Conservation (phyloP, 352 stramenopile species). For the Phytophthora sp. region DNA sequence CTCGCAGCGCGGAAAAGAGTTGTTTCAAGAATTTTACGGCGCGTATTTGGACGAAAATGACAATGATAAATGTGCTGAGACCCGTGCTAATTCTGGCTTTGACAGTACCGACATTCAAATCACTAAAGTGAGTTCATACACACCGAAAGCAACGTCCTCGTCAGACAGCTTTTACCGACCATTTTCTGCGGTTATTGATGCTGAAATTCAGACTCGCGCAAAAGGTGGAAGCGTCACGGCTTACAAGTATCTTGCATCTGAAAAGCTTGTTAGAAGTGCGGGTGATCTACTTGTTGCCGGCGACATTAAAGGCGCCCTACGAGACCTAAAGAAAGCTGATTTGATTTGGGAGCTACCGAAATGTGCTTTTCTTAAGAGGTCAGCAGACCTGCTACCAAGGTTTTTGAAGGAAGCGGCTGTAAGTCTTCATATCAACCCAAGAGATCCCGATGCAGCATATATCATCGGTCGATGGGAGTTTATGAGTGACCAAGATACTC, state of each 20-base stretch:
- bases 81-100: not conserved
- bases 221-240: constrained; percentile 28
- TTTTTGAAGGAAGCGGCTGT: constrained; percentile 28
- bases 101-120: constrained; percentile 9
- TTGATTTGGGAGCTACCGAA: constrained; percentile 34
- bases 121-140: constrained; percentile 20
- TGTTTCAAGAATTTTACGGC: constrained; percentile 28
- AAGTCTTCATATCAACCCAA: constrained; percentile 29
- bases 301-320: constrained; percentile 25
- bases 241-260: constrained; percentile 33
- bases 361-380: constrained; percentile 1
- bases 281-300: constrained; percentile 16
- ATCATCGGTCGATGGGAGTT: constrained; percentile 39
- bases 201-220: constrained; percentile 29
- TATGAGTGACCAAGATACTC: constrained; percentile 21
- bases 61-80: not conserved
- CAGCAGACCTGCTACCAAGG: constrained; percentile 15
- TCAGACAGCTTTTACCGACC: constrained; percentile 25
- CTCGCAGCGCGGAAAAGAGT: constrained; percentile 20
- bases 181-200: constrained; percentile 30
- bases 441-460: constrained; percentile 36
- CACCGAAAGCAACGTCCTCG: constrained; percentile 10
- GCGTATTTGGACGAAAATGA: constrained; percentile 24
- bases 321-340: constrained; percentile 31
- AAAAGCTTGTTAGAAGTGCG: constrained; percentile 19